phyloP scores from a whole-genome alignment of 2,329 filamentous ascomycete genomes.

The Alternaria sp. region DNA sequence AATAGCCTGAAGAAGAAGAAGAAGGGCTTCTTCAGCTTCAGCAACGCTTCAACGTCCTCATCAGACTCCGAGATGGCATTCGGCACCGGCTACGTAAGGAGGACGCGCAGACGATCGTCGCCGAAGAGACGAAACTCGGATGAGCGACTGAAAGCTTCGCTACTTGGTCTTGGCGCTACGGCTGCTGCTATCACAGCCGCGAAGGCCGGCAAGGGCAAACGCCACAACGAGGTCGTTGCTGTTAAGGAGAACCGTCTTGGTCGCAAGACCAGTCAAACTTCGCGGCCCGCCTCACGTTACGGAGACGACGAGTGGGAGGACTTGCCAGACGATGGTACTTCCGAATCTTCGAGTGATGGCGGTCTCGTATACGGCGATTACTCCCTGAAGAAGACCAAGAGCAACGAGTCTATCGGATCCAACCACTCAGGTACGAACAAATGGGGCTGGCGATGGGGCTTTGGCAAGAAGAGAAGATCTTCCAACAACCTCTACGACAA shows the following conservation, averaged over 20 bases:
- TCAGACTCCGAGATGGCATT: constrained; percentile 56
- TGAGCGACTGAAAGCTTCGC: constrained; percentile 55
- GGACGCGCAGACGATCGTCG: constrained; percentile 27
- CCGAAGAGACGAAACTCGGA: constrained; percentile 50
- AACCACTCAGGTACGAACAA: constrained; percentile 62
- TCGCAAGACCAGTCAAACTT: constrained; percentile 26
- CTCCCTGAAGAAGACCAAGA: constrained; percentile 48
- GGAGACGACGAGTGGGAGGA: constrained; percentile 59
- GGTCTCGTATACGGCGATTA: constrained; percentile 67
- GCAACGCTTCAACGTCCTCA: constrained; percentile 55
- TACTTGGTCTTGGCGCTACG: constrained; percentile 56
- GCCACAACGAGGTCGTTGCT: constrained; percentile 43
- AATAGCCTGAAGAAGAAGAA: constrained; percentile 47
- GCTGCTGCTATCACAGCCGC: constrained; percentile 57
- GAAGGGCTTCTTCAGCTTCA: constrained; percentile 58
- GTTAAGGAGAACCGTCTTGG: constrained; percentile 41
- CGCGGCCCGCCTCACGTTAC: constrained; percentile 32
- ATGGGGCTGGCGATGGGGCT: constrained; percentile 68
- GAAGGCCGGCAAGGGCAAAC: constrained; percentile 42
- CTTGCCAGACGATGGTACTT: constrained; percentile 44
- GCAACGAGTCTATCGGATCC: constrained; percentile 60
- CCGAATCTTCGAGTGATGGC: constrained; percentile 59
- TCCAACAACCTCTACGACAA: constrained; percentile 45
- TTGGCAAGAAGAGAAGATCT: constrained; percentile 53
- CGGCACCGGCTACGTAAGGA: constrained; percentile 47